Percentiles rank a stretch among this genome's conserved stretches.
Evolutionary conservation across 257 asterid species (phyloP).

Genomic region (Nicotiana sylvestris): DNA sequence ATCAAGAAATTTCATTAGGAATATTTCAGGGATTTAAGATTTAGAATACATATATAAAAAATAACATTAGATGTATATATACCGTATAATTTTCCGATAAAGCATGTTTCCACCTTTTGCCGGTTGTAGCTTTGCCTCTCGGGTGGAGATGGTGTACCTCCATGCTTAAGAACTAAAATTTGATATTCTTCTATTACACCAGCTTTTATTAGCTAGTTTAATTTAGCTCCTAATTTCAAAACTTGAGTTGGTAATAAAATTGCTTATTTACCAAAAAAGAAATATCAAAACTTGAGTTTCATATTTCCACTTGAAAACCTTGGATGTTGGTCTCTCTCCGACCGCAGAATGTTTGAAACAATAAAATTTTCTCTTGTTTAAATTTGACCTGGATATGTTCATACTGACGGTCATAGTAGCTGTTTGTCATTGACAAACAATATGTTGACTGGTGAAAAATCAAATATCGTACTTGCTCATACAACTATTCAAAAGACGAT

Average conservation of each 20-base stretch:
- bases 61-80: too few relatives aligned
- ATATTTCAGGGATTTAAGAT: too few relatives aligned
- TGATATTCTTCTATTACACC: neutral
- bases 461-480: neutral
- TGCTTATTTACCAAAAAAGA: too few relatives aligned
- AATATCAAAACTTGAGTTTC: neutral
- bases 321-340: neutral
- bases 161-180: too few relatives aligned
- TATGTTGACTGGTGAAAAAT: neutral
- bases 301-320: neutral
- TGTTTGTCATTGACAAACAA: constrained; percentile 2
- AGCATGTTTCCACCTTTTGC: rapidly evolving
- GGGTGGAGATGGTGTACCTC: too few relatives aligned
- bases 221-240: neutral
- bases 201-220: neutral
- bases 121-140: too few relatives aligned
- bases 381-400: neutral
- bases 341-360: neutral
- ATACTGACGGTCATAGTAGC: neutral
- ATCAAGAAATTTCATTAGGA: too few relatives aligned
- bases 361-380: neutral
- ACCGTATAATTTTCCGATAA: too few relatives aligned
- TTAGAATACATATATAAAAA: too few relatives aligned
- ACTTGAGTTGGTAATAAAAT: too few relatives aligned
- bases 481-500: neutral